phyloP scores from a whole-genome alignment of 768 basidiomycete genomes.

The Boletus sp. region DNA sequence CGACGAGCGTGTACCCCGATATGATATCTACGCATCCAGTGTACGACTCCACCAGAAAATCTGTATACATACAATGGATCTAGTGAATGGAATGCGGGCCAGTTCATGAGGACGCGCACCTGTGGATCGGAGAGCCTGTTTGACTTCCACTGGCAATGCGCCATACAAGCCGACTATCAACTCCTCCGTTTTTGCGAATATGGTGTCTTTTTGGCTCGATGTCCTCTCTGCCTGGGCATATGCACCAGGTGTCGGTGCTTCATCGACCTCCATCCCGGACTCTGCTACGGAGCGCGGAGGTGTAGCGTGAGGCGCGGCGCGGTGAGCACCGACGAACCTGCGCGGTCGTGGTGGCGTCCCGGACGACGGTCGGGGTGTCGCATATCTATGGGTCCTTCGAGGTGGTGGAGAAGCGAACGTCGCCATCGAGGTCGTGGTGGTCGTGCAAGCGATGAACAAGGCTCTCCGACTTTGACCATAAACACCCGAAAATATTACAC shows the following conservation, averaged over 20 bases:
- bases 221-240: constrained; percentile 38
- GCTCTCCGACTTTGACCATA: not conserved
- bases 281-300: constrained; percentile 37
- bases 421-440: constrained; percentile 29
- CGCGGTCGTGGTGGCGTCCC: constrained; percentile 28
- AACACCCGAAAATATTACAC: constrained; percentile 12
- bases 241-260: constrained; percentile 41
- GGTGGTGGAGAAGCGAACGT: constrained; percentile 64
- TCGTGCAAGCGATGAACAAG: not conserved
- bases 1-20: constrained; percentile 74
- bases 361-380: constrained; percentile 25
- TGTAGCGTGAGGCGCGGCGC: constrained; percentile 16
- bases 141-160: constrained; percentile 69
- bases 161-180: constrained; percentile 66
- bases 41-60: constrained; percentile 66
- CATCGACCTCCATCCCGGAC: constrained; percentile 71
- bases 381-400: constrained; percentile 44
- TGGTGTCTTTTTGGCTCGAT: constrained; percentile 30
- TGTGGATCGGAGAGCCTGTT: constrained; percentile 65
- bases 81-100: not conserved
- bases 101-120: constrained; percentile 37
- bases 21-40: constrained; percentile 67
- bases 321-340: constrained; percentile 25
- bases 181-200: constrained; percentile 76
- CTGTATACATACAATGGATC: constrained; percentile 37